These are phyloP conservation scores for Rhodotorula sp. DNA, from an alignment of 1,284 basidiomycete species.

Conservation along the genomic window DNA sequence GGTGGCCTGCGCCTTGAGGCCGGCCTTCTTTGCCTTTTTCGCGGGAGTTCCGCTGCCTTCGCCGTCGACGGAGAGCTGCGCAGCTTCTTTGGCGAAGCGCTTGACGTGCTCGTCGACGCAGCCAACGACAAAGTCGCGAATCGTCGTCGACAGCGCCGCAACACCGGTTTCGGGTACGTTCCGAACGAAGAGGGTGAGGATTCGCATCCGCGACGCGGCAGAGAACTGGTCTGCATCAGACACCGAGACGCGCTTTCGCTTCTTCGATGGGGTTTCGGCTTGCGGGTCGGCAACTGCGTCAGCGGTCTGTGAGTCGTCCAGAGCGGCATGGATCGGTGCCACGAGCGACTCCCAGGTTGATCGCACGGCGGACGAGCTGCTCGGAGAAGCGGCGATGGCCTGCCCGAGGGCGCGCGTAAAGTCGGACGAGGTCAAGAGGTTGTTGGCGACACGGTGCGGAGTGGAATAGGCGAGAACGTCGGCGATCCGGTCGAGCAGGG, in stretches of 20 bases:
- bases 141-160: neutral
- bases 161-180: slow-evolving; percentile 6
- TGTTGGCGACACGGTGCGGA: slow-evolving; percentile 5
- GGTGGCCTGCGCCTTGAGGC: slow-evolving; percentile 5
- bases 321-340: neutral
- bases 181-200: slow-evolving; percentile 1
- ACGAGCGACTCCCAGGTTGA: slow-evolving; percentile 18
- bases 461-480: slow-evolving; percentile 22
- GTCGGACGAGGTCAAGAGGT: slow-evolving; percentile 15
- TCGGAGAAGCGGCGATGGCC: slow-evolving; percentile 11
- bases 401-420: slow-evolving; percentile 1
- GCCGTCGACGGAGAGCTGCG: neutral
- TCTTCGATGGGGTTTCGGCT: slow-evolving; percentile 19
- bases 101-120: slow-evolving; percentile 14
- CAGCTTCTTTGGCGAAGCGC: slow-evolving; percentile 1
- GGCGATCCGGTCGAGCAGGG: slow-evolving; percentile 20
- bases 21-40: slow-evolving; percentile 25
- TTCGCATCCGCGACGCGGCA: neutral
- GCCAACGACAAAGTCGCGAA: neutral
- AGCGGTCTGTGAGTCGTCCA: neutral
- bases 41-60: slow-evolving; percentile 3
- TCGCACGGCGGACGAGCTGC: neutral
- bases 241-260: slow-evolving; percentile 10
- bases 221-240: neutral
- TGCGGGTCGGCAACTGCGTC: neutral